These are phyloP conservation scores for Penicillium crystallinum DNA, from an alignment of 495 filamentous ascomycete species.

Conservation along the genomic window DNA sequence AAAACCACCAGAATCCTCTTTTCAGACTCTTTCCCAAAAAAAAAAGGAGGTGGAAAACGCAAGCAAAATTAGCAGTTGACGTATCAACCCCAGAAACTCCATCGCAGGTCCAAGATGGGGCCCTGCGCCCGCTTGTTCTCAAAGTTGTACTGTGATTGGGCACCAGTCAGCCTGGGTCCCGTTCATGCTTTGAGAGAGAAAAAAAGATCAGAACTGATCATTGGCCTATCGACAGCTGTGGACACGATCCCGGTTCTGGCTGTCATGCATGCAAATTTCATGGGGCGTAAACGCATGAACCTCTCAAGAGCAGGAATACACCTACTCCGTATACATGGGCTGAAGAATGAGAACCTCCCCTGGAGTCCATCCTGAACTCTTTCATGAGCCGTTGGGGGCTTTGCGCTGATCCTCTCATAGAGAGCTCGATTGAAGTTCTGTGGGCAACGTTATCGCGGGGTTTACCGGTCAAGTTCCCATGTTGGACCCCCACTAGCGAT, in stretches of 20 bases:
- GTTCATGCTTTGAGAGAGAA: not conserved
- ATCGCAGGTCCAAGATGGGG: slow-evolving; percentile 11
- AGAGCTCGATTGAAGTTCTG: not conserved
- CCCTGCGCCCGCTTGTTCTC: slow-evolving; percentile 11
- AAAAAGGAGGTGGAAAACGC: not conserved
- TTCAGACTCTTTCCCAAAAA: not conserved
- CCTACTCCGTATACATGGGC: no score
- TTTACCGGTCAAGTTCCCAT: slow-evolving; percentile 17
- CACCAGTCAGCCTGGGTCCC: not conserved
- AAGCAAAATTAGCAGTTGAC: slow-evolving; percentile 13
- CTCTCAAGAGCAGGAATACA: no score
- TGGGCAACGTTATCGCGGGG: slow-evolving; percentile 9
- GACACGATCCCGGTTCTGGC: not conserved
- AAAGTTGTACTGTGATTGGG: not conserved
- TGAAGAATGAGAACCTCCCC: no score
- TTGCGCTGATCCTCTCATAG: no score
- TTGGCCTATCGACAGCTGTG: not conserved
- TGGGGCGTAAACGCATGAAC: not conserved
- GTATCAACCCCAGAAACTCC: slow-evolving; percentile 17
- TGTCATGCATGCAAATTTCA: slow-evolving; percentile 4
- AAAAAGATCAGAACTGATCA: slow-evolving; percentile 1
- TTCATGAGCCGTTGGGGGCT: no score
- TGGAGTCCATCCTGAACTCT: no score
- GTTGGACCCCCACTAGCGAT: slow-evolving; percentile 4
- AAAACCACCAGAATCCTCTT: no score